Base-by-base conservation (phyloP, 225 moss, liverwort and hornwort species). In the Lunularia cruciata region DNA sequence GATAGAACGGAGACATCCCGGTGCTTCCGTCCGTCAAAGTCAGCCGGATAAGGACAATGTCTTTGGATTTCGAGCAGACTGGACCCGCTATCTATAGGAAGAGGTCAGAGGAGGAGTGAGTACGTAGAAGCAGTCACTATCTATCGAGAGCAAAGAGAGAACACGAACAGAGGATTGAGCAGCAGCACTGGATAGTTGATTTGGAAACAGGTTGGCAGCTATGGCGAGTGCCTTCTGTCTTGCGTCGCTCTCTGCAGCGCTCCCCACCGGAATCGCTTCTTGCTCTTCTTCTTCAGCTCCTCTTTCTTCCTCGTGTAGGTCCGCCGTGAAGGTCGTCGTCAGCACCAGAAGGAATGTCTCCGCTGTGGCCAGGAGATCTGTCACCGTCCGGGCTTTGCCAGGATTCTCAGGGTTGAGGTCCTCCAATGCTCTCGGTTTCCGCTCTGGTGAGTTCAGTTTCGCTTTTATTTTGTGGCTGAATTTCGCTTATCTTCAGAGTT, bases 201-300 rank as follows among this genome's bases (percentile, higher is more conserved):
- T 31, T 27, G 27, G 36, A 39, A 39, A 55, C 14, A 19, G 49
- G 34, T 38, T 22, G 31, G 72, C 55, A 80, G 80, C 80, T 76
- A 81, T 81, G 80, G 76, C 76, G 63, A 77, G 74, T 8, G 71
- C 60, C 46, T 81, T 73, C 38, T 81, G 73, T 70, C 53, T 77
- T 13, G 77, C 81, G 55, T 69, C 76, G 43, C 65, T 81, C 11
- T 65, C 70, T 22, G 73, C 73, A 35, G 73, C 77, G 16, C 66
- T 81, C 11, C 81, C 81, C 20, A 46, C 43, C 2, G n/a, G n/a
- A n/a, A n/a, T n/a, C n/a, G n/a, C n/a, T n/a, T 19, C 61, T 7
- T 11, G 57, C 16, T 5, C 38, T 5, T 31, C 56, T 2, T 22
- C 47, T n/a, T 23, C 34, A 18, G 71, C 47, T 15, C 32, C 36